Evolutionary conservation across 1,139 yeast genomes (phyloP), one percentile per base, ranked within the genome.

Genomic region (Yamadazyma triangularis): DNA sequence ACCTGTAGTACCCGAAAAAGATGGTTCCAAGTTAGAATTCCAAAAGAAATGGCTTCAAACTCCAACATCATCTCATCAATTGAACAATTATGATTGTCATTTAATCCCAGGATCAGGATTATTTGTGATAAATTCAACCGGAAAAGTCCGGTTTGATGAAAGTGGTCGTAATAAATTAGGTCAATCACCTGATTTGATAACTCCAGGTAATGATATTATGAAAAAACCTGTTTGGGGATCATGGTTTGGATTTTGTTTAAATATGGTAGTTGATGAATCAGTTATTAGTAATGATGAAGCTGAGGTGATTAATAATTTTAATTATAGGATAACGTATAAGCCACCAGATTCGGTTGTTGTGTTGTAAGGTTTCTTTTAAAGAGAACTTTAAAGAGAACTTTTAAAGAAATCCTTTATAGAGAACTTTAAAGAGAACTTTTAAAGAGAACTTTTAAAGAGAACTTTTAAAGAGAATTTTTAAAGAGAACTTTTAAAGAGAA

Each of bases 141-240:
- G 84, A 8, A 82, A 79, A 50, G 84, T 82, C 8, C 65, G 79
- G 40, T 82, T 82, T 46, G 91, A 83, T 51, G 91, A 83, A 48
- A 71, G 80, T 33, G 89, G 89, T 1, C 70, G 62, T 39, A 78
- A 74, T 39, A 69, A 79, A 47, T 47, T 73, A 16, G 87, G 87
- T 2, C 81, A 77, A 34, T 66, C 74, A 19, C 73, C 84, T 1
- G 76, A 74, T 36, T 55, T 64, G 39, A 52, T 60, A 11, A 39
- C 41, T 13, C 35, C 37, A 25, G 36, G 40, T 24, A 30, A 33
- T 9, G 21, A 12, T 8, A 36, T 35, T 12, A 36, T 45, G 12
- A 54, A 48, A 31, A 60, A 68, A 35, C 62, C 70, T 5, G 41
- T 68, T 5, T 77, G 82, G 82, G 78, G 89, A 8, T 64, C 81